phyloP scores from a whole-genome alignment of 345 rosid species.

The Erysimum cheiranthoides region DNA sequence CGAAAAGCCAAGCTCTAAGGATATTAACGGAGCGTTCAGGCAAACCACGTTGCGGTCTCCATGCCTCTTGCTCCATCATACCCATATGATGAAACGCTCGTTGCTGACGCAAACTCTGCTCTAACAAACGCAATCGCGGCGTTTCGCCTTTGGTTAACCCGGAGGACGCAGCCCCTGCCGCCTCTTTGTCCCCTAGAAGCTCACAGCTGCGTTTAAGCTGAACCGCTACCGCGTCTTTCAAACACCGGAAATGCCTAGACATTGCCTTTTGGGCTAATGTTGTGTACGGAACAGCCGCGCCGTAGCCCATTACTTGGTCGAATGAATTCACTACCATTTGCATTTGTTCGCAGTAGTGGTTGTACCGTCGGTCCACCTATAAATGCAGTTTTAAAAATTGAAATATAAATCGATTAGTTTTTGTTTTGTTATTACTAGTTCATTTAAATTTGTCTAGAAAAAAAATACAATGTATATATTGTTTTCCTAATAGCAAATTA shows the following conservation, averaged over 20 bases:
- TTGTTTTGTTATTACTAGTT: conserved; percentile 6
- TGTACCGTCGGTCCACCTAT: conserved; percentile 93
- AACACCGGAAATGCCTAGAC: conserved; percentile 95
- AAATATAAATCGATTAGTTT: background rate
- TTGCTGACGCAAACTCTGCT: conserved; percentile 90
- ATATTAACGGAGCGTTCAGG: conserved; percentile 96
- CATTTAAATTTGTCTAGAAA: background rate
- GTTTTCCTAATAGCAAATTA: conserved; percentile 11
- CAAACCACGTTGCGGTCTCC: conserved; percentile 98
- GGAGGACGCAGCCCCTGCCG: conserved; percentile 58
- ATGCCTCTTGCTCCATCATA: conserved; percentile 94
- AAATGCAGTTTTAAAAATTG: background rate
- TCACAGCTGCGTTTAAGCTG: conserved; percentile 83
- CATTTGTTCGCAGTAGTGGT: conserved; percentile 93
- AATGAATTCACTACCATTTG: conserved; percentile 83
- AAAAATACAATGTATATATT: background rate
- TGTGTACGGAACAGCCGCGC: conserved; percentile 81
- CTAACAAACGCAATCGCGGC: conserved; percentile 77
- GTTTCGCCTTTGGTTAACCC: conserved; percentile 91
- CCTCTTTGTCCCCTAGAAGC: conserved; percentile 86
- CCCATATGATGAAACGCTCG: conserved; percentile 93
- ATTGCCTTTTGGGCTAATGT: conserved; percentile 95
- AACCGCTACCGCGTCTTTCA: conserved; percentile 76
- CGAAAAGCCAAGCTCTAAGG: conserved; percentile 97
- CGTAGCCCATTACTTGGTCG: conserved; percentile 81